A percentile compares a stretch with the other conserved stretches of the same genome.
Conservation (phyloP, 768 basidiomycete species). For the Hericium rajendrae region DNA sequence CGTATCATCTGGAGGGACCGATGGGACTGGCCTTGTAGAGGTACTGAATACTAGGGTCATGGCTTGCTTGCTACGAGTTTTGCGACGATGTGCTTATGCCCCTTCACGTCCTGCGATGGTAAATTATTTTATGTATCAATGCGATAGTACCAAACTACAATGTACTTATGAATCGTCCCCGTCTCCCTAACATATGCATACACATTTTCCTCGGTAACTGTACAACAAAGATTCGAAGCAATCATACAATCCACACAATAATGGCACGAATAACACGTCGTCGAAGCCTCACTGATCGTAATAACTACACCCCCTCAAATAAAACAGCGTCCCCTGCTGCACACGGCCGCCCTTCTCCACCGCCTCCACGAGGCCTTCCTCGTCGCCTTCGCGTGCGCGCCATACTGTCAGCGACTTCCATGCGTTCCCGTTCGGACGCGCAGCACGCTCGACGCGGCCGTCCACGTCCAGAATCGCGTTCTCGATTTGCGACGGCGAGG, state of each 20-base stretch:
- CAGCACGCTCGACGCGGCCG: conserved; percentile 33
- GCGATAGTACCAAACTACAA: too few species aligned
- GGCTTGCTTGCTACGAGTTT: too few species aligned
- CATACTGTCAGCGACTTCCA: conserved; percentile 51
- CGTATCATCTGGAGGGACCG: too few species aligned
- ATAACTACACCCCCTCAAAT: conserved; percentile 34
- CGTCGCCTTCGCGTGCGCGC: conserved; percentile 34
- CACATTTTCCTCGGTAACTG: too few species aligned
- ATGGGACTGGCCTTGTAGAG: too few species aligned
- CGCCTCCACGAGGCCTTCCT: conserved; percentile 4
- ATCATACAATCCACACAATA: neutral
- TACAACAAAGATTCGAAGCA: too few species aligned
- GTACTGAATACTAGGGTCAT: too few species aligned
- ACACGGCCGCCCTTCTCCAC: conserved; percentile 33
- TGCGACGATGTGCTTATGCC: too few species aligned
- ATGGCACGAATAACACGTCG: neutral
- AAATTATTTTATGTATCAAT: too few species aligned
- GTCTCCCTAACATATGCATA: too few species aligned
- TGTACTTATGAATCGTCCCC: too few species aligned
- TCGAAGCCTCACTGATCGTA: conserved; percentile 14
- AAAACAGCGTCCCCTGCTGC: conserved; percentile 40
- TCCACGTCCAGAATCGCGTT: conserved; percentile 41
- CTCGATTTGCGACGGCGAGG: conserved; percentile 41
- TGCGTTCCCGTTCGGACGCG: conserved; percentile 40
- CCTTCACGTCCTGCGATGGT: too few species aligned